Evolutionary conservation across 2,329 filamentous ascomycete genomes (phyloP).

Genomic region (Curvularia lunata): DNA sequence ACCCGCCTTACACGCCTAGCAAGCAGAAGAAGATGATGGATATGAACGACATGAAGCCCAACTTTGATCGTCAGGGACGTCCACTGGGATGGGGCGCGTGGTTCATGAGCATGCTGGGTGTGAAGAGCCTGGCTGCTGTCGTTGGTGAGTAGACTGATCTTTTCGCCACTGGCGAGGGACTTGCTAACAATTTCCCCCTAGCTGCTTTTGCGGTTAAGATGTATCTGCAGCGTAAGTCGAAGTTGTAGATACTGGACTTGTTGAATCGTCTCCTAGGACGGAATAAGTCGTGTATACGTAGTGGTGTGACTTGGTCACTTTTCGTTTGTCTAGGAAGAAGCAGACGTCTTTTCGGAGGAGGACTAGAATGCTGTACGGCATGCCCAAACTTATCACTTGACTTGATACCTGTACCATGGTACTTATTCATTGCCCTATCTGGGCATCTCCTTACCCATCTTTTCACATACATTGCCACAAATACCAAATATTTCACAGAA

Average conservation of each 20-base stretch:
- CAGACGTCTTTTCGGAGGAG: not conserved
- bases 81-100: conserved; percentile 43
- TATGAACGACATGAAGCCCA: conserved; percentile 61
- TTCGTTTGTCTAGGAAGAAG: not conserved
- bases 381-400: not conserved
- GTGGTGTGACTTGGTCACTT: not conserved
- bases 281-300: not conserved
- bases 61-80: conserved; percentile 65
- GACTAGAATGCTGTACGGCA: not conserved
- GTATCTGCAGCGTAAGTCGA: conserved; percentile 13
- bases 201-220: conserved; percentile 12
- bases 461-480: not conserved
- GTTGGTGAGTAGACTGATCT: conserved; percentile 38
- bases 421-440: not conserved
- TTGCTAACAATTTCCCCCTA: conserved; percentile 4
- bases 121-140: conserved; percentile 41
- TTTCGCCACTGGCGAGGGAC: not conserved
- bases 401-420: not conserved
- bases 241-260: conserved; percentile 1
- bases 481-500: not conserved
- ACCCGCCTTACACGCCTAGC: conserved; percentile 64
- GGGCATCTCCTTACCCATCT: not conserved
- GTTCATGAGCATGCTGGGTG: conserved; percentile 38
- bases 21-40: conserved; percentile 61
- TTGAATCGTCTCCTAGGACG: not conserved